Percentiles rank a stretch among this genome's conserved stretches.
These are phyloP conservation scores for Trichosporon coremiiforme DNA, from an alignment of 1,284 basidiomycete genomes.

Conservation along the genomic window DNA sequence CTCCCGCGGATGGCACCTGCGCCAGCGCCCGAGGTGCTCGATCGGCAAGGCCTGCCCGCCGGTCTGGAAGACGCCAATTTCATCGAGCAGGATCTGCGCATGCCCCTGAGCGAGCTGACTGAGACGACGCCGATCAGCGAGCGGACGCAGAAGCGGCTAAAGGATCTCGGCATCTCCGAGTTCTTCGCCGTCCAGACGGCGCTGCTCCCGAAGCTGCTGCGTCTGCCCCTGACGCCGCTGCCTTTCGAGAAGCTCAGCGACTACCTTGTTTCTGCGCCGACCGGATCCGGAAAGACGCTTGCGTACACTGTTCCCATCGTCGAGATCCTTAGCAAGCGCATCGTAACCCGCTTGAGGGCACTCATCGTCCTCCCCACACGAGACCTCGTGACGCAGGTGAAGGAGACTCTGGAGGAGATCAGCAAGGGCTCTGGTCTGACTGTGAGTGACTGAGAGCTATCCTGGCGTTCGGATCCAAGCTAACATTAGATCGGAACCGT, in stretches of 20 bases:
- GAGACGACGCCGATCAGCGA: slow-evolving; percentile 62
- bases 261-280: slow-evolving; percentile 95
- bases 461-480: too few relatives aligned
- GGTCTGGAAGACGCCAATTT: slow-evolving; percentile 72
- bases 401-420: slow-evolving; percentile 83
- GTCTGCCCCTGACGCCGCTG: slow-evolving; percentile 62
- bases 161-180: slow-evolving; percentile 74
- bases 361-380: slow-evolving; percentile 90
- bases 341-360: slow-evolving; percentile 83
- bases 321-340: slow-evolving; percentile 73
- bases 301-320: slow-evolving; percentile 91
- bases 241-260: slow-evolving; percentile 73
- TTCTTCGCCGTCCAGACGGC: slow-evolving; percentile 68
- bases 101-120: slow-evolving; percentile 60
- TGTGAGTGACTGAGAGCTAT: slow-evolving; percentile 58
- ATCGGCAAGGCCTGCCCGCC: slow-evolving; percentile 74
- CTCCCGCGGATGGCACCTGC: slow-evolving; percentile 69
- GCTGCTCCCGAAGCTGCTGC: slow-evolving; percentile 48
- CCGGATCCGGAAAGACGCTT: slow-evolving; percentile 94
- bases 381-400: slow-evolving; percentile 90
- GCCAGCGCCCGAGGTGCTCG: slow-evolving; percentile 68
- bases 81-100: slow-evolving; percentile 64
- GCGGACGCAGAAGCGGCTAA: slow-evolving; percentile 66
- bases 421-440: slow-evolving; percentile 83
- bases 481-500: slow-evolving; percentile 51